phyloP scores from a whole-genome alignment of 78 protist genomes.

The Dictyostelium citrinum region DNA sequence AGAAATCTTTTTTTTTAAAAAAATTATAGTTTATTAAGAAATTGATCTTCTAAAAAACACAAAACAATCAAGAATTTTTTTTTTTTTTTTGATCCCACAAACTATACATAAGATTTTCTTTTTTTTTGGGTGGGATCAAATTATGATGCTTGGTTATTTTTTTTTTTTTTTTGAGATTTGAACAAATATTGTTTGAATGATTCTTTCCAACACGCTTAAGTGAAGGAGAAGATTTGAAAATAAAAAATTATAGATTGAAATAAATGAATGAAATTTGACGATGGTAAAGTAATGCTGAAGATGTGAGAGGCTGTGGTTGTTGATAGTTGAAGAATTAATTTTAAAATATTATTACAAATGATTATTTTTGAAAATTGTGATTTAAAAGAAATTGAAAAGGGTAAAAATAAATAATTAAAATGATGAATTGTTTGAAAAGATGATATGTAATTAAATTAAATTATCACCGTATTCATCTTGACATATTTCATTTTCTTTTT shows the following conservation, averaged over 20 bases:
- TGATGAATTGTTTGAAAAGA: not conserved
- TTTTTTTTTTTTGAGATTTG: not conserved
- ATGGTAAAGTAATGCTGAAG: too few species aligned
- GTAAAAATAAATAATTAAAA: too few species aligned
- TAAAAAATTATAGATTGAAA: not conserved
- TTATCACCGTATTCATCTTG: not conserved
- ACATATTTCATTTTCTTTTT: not conserved
- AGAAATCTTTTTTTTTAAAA: not conserved
- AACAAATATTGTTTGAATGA: not conserved
- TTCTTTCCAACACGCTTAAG: constrained; percentile 8
- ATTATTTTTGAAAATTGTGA: not conserved
- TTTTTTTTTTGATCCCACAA: not conserved
- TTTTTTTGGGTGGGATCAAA: not conserved
- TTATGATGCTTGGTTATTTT: not conserved
- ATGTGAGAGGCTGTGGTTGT: not conserved
- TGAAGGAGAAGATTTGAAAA: not conserved
- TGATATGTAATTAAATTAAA: not conserved
- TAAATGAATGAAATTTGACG: not conserved
- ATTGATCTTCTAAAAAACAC: not conserved
- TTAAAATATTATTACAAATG: not conserved
- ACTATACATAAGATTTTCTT: not conserved
- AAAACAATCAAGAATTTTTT: not conserved
- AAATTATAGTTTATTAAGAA: not conserved
- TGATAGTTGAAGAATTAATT: not conserved
- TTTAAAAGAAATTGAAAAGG: not conserved